phyloP scores from a whole-genome alignment of 2,329 filamentous ascomycete species.

The Alternaria triticimaculans region DNA sequence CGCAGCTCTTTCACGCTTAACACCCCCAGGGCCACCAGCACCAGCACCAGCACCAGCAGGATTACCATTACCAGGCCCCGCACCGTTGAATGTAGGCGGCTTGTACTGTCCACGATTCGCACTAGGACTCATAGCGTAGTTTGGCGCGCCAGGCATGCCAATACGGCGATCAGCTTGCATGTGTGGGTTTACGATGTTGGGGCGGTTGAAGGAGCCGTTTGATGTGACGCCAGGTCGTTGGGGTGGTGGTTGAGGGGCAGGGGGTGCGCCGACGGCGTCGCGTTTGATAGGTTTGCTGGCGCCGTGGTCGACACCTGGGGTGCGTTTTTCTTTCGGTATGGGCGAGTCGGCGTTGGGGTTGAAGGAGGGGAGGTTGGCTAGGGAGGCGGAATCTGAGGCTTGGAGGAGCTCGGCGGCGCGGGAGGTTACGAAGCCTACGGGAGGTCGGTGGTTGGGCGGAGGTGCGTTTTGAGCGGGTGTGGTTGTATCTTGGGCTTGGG shows the following conservation, averaged over 20 bases:
- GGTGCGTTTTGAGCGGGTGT: constrained; percentile 20
- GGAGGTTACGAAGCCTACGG: constrained; percentile 56
- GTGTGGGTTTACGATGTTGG: constrained; percentile 58
- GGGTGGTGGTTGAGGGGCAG: constrained; percentile 18
- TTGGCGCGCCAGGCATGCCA: constrained; percentile 55
- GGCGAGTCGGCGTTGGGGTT: constrained; percentile 64
- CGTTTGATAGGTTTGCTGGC: constrained; percentile 75
- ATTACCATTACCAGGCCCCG: background rate
- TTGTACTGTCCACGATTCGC: constrained; percentile 55
- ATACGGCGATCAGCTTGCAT: constrained; percentile 56
- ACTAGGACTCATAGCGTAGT: constrained; percentile 50
- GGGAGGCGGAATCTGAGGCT: constrained; percentile 37
- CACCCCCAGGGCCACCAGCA: constrained; percentile 3
- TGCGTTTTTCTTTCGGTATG: constrained; percentile 76
- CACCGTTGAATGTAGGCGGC: constrained; percentile 47
- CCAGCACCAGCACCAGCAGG: background rate
- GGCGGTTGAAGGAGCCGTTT: constrained; percentile 22
- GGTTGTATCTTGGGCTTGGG: constrained; percentile 16
- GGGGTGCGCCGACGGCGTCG: constrained; percentile 43
- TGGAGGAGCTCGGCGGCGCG: constrained; percentile 53
- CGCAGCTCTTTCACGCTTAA: constrained; percentile 43
- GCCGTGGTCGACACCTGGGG: constrained; percentile 82
- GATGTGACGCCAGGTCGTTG: constrained; percentile 19
- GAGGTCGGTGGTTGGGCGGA: constrained; percentile 30
- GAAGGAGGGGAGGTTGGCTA: constrained; percentile 50